Percentiles rank a stretch among this genome's conserved stretches.
Conservation (phyloP, 768 basidiomycete species). For the Pleurotus tuber-regium region DNA sequence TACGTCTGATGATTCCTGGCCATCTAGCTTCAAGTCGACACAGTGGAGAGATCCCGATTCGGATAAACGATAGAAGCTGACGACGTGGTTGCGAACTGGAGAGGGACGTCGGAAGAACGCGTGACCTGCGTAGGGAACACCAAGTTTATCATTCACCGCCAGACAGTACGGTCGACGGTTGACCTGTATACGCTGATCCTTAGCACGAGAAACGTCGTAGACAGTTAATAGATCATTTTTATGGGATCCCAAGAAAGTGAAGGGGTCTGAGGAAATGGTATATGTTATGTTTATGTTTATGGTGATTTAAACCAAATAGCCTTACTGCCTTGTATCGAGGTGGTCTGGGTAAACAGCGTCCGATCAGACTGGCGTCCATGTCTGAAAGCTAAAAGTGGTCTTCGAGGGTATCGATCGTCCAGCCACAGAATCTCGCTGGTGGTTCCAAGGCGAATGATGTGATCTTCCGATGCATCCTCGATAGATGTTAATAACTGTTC, state of each 20-base stretch:
- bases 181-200: conserved; percentile 41
- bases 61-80: conserved; percentile 46
- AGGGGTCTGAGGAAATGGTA: conserved; percentile 33
- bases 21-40: conserved; percentile 31
- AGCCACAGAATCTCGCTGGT: conserved; percentile 69
- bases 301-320: not conserved
- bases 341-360: conserved; percentile 44
- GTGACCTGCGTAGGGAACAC: conserved; percentile 27
- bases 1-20: conserved; percentile 14
- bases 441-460: conserved; percentile 53
- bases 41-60: conserved; percentile 45
- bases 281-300: not conserved
- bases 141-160: conserved; percentile 23
- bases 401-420: conserved; percentile 55
- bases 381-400: conserved; percentile 57
- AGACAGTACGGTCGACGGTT: conserved; percentile 44
- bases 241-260: conserved; percentile 60
- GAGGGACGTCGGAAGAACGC: conserved; percentile 32
- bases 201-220: conserved; percentile 55
- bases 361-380: conserved; percentile 64
- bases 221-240: conserved; percentile 57
- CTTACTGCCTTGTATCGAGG: conserved; percentile 21
- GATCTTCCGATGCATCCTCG: conserved; percentile 39
- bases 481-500: conserved; percentile 52
- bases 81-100: conserved; percentile 15